These are phyloP conservation scores for Talaromyces sp. DNA, from an alignment of 2,329 filamentous ascomycete genomes.

Conservation along the genomic window DNA sequence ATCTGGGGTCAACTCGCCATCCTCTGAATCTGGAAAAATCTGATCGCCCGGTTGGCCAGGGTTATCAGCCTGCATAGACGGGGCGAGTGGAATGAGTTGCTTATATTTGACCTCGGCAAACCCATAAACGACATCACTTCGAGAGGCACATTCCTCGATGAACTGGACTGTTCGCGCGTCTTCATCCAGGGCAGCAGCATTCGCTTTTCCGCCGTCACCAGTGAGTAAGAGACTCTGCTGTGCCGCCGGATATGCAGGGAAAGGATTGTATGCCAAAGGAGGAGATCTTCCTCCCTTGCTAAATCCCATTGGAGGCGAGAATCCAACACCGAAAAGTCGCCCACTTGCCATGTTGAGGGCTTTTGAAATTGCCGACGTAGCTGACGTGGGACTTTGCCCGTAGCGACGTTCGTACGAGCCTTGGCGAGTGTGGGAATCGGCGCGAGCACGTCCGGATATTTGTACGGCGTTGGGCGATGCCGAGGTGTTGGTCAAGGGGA, in stretches of 20 bases:
- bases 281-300: slow-evolving; percentile 43
- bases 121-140: slow-evolving; percentile 93
- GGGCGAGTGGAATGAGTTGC: slow-evolving; percentile 84
- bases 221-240: slow-evolving; percentile 62
- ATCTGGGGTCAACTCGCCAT: slow-evolving; percentile 75
- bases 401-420: slow-evolving; percentile 79
- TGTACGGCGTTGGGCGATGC: slow-evolving; percentile 65
- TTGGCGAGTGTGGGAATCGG: slow-evolving; percentile 64
- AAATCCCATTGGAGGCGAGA: slow-evolving; percentile 44
- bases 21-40: slow-evolving; percentile 51
- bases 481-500: slow-evolving; percentile 62
- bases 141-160: slow-evolving; percentile 86
- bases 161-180: slow-evolving; percentile 71
- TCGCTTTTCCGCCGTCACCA: slow-evolving; percentile 58
- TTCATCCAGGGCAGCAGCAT: slow-evolving; percentile 58
- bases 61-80: slow-evolving; percentile 49
- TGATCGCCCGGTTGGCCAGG: slow-evolving; percentile 22
- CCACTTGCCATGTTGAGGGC: slow-evolving; percentile 89
- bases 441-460: slow-evolving; percentile 60
- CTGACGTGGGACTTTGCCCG: slow-evolving; percentile 65
- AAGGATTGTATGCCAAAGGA: slow-evolving; percentile 56
- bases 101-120: slow-evolving; percentile 99
- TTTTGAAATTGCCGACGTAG: slow-evolving; percentile 88
- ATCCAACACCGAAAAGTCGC: slow-evolving; percentile 45
- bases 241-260: slow-evolving; percentile 75